Evolutionary conservation across 2,329 filamentous ascomycete species (phyloP).

Genomic region (Penicillium hesseltinei): DNA sequence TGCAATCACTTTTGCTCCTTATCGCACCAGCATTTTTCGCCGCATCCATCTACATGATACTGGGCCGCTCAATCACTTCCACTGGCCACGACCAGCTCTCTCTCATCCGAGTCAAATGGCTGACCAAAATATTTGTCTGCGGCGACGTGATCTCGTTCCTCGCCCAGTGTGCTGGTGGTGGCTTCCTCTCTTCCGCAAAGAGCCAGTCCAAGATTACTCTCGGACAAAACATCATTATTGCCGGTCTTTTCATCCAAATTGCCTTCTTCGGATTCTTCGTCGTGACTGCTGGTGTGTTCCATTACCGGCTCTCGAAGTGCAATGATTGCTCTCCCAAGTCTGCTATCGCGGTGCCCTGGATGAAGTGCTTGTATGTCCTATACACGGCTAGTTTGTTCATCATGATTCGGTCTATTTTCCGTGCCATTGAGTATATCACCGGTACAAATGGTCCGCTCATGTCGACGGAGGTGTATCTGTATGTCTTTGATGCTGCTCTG

Average conservation of each 20-base stretch:
- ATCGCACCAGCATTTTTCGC: constrained; percentile 51
- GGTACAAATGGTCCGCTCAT: constrained; percentile 27
- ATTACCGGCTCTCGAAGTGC: background rate
- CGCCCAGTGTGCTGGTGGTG: constrained; percentile 36
- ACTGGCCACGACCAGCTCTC: constrained; percentile 43
- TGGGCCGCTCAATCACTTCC: constrained; percentile 45
- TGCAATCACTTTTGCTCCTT: constrained; percentile 47
- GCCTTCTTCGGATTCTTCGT: constrained; percentile 11
- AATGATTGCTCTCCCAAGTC: background rate
- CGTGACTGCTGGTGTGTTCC: constrained; percentile 1
- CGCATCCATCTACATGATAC: constrained; percentile 51
- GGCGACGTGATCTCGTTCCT: constrained; percentile 50
- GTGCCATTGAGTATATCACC: constrained; percentile 28
- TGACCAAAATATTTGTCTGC: constrained; percentile 50
- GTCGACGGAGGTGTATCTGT: constrained; percentile 27
- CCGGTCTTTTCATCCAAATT: constrained; percentile 13
- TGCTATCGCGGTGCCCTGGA: background rate
- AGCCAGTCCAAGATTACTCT: background rate
- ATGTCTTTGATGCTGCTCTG: constrained; percentile 29
- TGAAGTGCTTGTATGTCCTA: background rate
- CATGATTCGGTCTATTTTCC: constrained; percentile 29
- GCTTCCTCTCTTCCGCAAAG: background rate
- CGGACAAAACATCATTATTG: constrained; percentile 5
- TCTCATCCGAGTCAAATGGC: constrained; percentile 41
- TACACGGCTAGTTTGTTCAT: constrained; percentile 26